Percentiles rank a stretch among this genome's conserved stretches.
Conservation (phyloP, 768 basidiomycete genomes). For the Suillus fuscotomentosus region DNA sequence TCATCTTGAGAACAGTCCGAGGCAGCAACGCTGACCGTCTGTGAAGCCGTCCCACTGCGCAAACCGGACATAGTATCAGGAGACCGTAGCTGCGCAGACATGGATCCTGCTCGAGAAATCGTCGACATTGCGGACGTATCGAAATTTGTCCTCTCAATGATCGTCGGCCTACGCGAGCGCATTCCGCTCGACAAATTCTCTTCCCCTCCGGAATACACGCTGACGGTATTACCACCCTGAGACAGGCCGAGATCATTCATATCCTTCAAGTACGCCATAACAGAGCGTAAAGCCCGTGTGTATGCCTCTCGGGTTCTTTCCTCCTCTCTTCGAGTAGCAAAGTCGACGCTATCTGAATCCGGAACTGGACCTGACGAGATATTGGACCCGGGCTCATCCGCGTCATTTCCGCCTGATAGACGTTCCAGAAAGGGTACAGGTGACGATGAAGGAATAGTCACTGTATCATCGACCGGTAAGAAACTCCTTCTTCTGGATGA, state of each 20-base stretch:
- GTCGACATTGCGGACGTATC: conserved; percentile 47
- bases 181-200: conserved; percentile 38
- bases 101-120: conserved; percentile 42
- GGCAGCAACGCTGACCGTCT: conserved; percentile 70
- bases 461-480: conserved; percentile 74
- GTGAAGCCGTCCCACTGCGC: conserved; percentile 57
- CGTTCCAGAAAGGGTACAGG: conserved; percentile 59
- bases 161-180: conserved; percentile 68
- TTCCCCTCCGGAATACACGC: conserved; percentile 53
- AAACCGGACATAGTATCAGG: conserved; percentile 60
- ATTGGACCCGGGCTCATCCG: conserved; percentile 21
- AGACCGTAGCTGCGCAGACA: conserved; percentile 61
- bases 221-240: conserved; percentile 50
- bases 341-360: conserved; percentile 43
- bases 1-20: conserved; percentile 78
- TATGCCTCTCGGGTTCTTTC: conserved; percentile 70
- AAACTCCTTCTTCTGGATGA: conserved; percentile 82
- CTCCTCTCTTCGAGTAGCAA: conserved; percentile 58
- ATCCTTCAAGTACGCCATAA: conserved; percentile 96
- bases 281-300: conserved; percentile 78
- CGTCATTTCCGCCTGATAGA: conserved; percentile 40
- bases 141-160: conserved; percentile 44
- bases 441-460: conserved; percentile 61
- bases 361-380: conserved; percentile 45
- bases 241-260: conserved; percentile 87